These are phyloP conservation scores for Tetradesmus obliquus DNA, from an alignment of 139 green algal species.

Conservation along the genomic window DNA sequence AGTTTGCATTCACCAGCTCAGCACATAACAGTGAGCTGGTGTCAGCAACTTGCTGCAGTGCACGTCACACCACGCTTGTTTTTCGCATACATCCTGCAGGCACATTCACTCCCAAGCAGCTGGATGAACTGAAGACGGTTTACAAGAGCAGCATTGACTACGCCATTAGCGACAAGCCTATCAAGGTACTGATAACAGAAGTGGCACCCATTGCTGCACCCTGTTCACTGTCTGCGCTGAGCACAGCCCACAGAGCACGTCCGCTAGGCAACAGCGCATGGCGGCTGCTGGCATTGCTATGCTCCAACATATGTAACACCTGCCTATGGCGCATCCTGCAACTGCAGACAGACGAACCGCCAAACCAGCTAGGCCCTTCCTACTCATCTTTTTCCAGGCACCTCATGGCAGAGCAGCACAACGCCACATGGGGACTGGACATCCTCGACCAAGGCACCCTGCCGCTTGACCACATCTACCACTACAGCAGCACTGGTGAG, in stretches of 20 bases:
- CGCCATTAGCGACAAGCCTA: slow-evolving; percentile 7
- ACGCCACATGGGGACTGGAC: slow-evolving; percentile 73
- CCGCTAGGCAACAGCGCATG: no score
- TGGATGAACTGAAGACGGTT: slow-evolving; percentile 16
- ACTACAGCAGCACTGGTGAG: slow-evolving; percentile 55
- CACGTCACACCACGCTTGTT: neutral
- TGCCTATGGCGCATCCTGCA: neutral
- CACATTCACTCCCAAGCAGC: slow-evolving; percentile 35
- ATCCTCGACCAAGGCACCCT: slow-evolving; percentile 70
- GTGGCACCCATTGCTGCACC: no score
- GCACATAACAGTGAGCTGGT: no score
- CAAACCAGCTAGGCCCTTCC: neutral
- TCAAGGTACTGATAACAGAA: slow-evolving; percentile 15
- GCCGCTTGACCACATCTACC: slow-evolving; percentile 72
- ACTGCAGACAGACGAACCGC: neutral
- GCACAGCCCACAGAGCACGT: no score
- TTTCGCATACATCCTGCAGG: neutral
- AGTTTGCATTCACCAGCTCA: no score
- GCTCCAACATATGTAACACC: neutral
- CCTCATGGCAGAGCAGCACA: slow-evolving; percentile 32
- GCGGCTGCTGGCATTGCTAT: no score
- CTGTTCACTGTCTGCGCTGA: no score
- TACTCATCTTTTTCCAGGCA: neutral
- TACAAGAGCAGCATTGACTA: slow-evolving; percentile 51
- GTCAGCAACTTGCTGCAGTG: neutral